These are phyloP conservation scores for Suhomyces sp. DNA, from an alignment of 805 yeast genomes.

Conservation along the genomic window DNA sequence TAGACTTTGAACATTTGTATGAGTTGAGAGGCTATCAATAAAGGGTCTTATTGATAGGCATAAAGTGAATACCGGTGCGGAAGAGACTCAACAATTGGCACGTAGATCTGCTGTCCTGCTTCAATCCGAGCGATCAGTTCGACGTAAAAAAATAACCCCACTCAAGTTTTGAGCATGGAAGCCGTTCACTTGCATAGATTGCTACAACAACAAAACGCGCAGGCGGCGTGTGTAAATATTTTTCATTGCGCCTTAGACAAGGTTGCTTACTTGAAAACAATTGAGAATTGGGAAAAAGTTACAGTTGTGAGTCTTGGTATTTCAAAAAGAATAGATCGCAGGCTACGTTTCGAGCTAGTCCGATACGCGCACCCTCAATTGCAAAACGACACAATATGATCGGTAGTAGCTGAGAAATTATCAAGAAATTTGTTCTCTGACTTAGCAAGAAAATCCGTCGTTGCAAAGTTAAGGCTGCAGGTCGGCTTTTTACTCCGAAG, in stretches of 20 bases:
- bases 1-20: not conserved
- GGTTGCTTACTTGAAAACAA: not conserved
- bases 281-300: not conserved
- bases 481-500: not conserved
- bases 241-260: not conserved
- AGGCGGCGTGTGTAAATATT: not conserved
- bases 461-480: not conserved
- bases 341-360: not conserved
- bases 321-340: not conserved
- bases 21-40: not conserved
- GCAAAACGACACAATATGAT: not conserved
- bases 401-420: not conserved
- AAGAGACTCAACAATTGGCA: not conserved
- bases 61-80: not conserved
- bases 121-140: not conserved
- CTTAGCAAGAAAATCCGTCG: not conserved
- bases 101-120: not conserved
- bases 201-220: not conserved
- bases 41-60: not conserved
- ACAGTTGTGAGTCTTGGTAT: not conserved
- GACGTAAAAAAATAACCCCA: not conserved
- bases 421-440: not conserved
- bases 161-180: not conserved
- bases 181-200: not conserved
- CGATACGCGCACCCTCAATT: not conserved